Evolutionary conservation across 1,284 basidiomycete species (phyloP), one percentile per base, ranked within the genome.

Genomic region (Amylostereum chailletii): DNA sequence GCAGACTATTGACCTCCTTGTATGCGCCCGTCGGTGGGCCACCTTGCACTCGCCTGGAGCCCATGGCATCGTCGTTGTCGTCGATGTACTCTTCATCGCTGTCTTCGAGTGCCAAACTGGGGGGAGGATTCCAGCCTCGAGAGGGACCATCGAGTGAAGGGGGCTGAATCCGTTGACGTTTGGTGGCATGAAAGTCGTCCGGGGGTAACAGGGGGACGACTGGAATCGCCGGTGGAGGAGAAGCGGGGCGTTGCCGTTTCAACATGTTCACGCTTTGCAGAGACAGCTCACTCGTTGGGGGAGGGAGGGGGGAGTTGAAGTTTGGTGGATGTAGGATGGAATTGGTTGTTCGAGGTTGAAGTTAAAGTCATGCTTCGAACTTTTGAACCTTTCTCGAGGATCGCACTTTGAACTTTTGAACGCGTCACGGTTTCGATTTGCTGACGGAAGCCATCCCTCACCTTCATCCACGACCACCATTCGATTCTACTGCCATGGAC

Each of bases 171-270:
- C 67, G 59, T 32, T 64, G 62, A 30, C 68, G 66, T 54, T 71
- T 70, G 36, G 39, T 45, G 27, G 48, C 47, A 29, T 51, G 54
- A 30, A 51, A 49, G 19, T 45, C 43, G n/a, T 49, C 39, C n/a
- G 49, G n/a, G 55, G 41, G 49, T 19, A 51, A 26, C 26, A 52
- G 30, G 4, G 46, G 42, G 38, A 50, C 26, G 29, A 53, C 50
- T 6, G 50, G 51, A 34, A 36, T 44, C 10, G 49, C 31, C 29
- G 51, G 38, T 8, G 53, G 49, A 9, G 78, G 81, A 5, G 79
- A 78, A 11, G 62, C 58, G 10, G 71, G 73, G 48, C 85, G 69
- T 52, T 77, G 82, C 56, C 86, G 74, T 62, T 88, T 88, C 55
- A 87, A 66, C 85, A 87, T 88, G 32, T 7, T n/a, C 36, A n/a